These are phyloP conservation scores for Albizia julibrissin DNA, from an alignment of 306 rosid species.

Conservation along the genomic window DNA sequence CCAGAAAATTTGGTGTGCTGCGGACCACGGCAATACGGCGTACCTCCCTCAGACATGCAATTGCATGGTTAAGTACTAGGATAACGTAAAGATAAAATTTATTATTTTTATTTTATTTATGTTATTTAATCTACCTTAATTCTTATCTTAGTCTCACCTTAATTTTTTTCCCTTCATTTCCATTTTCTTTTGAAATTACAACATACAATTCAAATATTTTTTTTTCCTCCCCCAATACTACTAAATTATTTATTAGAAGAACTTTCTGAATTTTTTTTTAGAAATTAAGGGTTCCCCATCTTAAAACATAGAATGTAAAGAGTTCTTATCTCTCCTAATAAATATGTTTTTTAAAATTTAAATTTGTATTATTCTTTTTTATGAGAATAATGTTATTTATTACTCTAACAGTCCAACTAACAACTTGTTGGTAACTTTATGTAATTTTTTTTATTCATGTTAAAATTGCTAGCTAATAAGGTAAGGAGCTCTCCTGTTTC, in stretches of 20 bases:
- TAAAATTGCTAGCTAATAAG: too few species aligned
- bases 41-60: background rate
- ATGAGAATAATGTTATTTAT: rapidly evolving
- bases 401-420: too few species aligned
- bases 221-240: background rate
- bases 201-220: background rate
- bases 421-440: too few species aligned
- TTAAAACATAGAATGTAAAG: too few species aligned
- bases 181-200: background rate
- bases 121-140: background rate
- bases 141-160: background rate
- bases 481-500: too few species aligned
- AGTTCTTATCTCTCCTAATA: too few species aligned
- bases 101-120: too few species aligned
- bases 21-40: background rate
- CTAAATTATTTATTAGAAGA: background rate
- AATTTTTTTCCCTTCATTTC: background rate
- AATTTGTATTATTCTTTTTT: too few species aligned
- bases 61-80: background rate
- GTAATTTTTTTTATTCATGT: too few species aligned
- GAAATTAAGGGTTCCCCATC: too few species aligned
- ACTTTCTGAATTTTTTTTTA: too few species aligned
- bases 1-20: background rate
- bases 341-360: too few species aligned
- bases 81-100: background rate